A percentile compares a stretch with the other conserved stretches of the same genome.
Evolutionary conservation across 2,329 filamentous ascomycete species (phyloP).

Genomic region (Albophoma yamanashiensis): DNA sequence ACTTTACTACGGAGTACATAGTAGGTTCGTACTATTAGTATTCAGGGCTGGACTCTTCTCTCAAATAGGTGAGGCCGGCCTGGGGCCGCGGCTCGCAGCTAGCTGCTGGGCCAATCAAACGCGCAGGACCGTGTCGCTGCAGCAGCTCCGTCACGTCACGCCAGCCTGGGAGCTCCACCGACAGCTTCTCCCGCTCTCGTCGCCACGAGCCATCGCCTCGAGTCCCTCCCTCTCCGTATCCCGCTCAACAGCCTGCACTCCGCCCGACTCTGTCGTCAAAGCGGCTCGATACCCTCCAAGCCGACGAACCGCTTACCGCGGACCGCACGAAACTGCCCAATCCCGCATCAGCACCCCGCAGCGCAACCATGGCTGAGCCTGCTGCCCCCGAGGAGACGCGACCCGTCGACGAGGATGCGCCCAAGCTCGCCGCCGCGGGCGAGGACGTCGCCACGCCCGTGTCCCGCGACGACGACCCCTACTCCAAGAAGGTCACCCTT

Average conservation of each 20-base stretch:
- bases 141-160: background rate
- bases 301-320: background rate
- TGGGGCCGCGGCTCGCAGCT: background rate
- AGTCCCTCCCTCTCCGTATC: background rate
- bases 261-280: background rate
- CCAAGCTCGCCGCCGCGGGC: slow-evolving; percentile 5
- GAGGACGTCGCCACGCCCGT: slow-evolving; percentile 11
- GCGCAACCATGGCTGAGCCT: background rate
- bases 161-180: background rate
- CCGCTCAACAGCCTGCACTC: background rate
- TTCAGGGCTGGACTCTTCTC: no score
- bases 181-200: background rate
- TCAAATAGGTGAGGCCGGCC: no score
- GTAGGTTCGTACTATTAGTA: no score
- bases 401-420: background rate
- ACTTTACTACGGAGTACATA: no score
- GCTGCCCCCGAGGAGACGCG: background rate
- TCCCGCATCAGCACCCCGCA: background rate
- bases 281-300: background rate
- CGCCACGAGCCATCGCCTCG: background rate
- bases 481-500: slow-evolving; percentile 52
- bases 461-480: slow-evolving; percentile 30
- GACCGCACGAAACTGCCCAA: background rate
- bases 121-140: background rate
- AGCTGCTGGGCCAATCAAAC: slow-evolving; percentile 1